These are phyloP conservation scores for Microdochium bolleyi DNA, from an alignment of 2,329 filamentous ascomycete genomes.

Conservation along the genomic window DNA sequence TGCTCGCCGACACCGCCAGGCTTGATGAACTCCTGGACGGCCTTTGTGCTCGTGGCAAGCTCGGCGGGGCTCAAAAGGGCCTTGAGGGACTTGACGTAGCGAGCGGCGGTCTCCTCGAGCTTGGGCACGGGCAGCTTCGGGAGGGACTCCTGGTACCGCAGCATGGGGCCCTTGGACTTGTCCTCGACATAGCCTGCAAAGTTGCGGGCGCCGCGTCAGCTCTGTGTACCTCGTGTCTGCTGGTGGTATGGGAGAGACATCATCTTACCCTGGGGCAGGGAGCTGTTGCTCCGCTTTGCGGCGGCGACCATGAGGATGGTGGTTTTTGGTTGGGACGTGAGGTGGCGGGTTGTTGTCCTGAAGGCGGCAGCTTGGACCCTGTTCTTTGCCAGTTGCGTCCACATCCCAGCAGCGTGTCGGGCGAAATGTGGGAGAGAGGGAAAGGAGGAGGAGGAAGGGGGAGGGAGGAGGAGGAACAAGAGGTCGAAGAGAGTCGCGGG, in stretches of 20 bases:
- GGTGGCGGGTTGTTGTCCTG: slow-evolving; percentile 16
- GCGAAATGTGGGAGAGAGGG: slow-evolving; percentile 3
- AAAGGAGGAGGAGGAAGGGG: slow-evolving; percentile 3
- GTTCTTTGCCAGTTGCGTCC: slow-evolving; percentile 21
- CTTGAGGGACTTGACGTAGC: slow-evolving; percentile 74
- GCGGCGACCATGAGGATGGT: slow-evolving; percentile 39
- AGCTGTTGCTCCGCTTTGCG: slow-evolving; percentile 48
- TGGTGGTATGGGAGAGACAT: not conserved
- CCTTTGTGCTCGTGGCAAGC: slow-evolving; percentile 67
- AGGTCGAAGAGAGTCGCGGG: not conserved
- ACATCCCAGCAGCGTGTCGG: slow-evolving; percentile 17
- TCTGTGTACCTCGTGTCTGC: not conserved
- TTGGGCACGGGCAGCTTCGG: slow-evolving; percentile 72
- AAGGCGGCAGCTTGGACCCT: slow-evolving; percentile 23
- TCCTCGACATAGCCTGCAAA: slow-evolving; percentile 69
- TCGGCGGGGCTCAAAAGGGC: slow-evolving; percentile 64
- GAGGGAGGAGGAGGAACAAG: not conserved
- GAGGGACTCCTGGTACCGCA: slow-evolving; percentile 81
- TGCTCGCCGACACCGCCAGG: slow-evolving; percentile 77
- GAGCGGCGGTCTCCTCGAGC: slow-evolving; percentile 71
- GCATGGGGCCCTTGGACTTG: slow-evolving; percentile 68
- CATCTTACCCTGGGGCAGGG: slow-evolving; percentile 40
- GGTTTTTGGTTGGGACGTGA: slow-evolving; percentile 12
- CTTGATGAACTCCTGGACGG: slow-evolving; percentile 79
- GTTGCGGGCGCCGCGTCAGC: not conserved